Base-by-base conservation (phyloP, 73 alveolate species). In the Symbiodinium pilosum region DNA sequence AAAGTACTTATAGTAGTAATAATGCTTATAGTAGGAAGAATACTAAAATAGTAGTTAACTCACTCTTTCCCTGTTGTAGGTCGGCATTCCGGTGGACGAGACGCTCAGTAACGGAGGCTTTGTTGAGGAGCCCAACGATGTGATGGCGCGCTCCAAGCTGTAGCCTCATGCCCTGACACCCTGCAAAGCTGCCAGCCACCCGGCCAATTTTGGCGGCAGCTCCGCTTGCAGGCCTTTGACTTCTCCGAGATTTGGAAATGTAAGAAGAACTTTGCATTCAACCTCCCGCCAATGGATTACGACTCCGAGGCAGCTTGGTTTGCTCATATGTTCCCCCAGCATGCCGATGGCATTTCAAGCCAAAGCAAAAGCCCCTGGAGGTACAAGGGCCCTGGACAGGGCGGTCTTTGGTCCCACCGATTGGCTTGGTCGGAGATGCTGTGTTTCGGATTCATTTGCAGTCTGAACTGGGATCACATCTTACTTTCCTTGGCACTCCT, bases 171-270 rank as follows among this genome's bases (percentile, higher is more conserved):
- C 14, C 59, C 59, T 9, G 59, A n/a, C 81, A 28, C 34, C 3
- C 73, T 54, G 73, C 73, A 54, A 54, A 54, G 32, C 34, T 54
- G 20, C 26, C 73, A 6, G 73, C 73, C 20, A n/a, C 20, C 73
- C 20, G 26, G 34, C 73, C 73, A 9, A 16, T 51, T 51, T 16
- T n/a, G n/a, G n/a, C 28, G 30, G 6, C 34, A 1, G 73, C 32
- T 30, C 81, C 6, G 59, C 59, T n/a, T 47, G 81, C 81, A 64
- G 81, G 81, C 97, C 52, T 91, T 91, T 41, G 97, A 91, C 43
- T 91, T 91, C 89, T 69, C 89, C 16, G 97, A 91, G 54, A 91
- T 91, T 20, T 91, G 97, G 97, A 91, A 91, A 40, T 91, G 97
- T 54, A 91, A 91, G 68, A 91, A 91, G 77, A 91, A 91, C 81